Conservation (phyloP, 768 basidiomycete species). For the Tephrocybe sp. region DNA sequence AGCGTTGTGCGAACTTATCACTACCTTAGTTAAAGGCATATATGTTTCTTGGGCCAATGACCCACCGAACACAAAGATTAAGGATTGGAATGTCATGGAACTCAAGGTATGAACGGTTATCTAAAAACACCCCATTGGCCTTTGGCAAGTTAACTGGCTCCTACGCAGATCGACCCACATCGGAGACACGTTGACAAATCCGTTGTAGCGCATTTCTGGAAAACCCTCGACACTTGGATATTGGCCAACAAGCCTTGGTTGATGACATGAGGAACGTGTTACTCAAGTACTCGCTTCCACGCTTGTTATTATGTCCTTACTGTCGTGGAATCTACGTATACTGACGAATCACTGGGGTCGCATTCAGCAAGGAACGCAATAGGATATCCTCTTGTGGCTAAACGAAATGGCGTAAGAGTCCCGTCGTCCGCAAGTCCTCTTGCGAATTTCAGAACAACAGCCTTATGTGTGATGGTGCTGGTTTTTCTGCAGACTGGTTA, state of each 20-base stretch:
- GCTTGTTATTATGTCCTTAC: no score
- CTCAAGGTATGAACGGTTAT: conserved; percentile 58
- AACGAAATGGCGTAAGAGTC: no score
- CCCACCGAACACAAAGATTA: conserved; percentile 82
- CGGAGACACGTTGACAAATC: conserved; percentile 93
- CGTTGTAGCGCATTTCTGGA: conserved; percentile 95
- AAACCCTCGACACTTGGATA: conserved; percentile 85
- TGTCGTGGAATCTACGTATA: no score
- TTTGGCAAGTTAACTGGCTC: background rate
- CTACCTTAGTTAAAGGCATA: conserved; percentile 79
- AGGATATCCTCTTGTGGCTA: no score
- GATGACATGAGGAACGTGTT: conserved; percentile 29
- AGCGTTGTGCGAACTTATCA: background rate
- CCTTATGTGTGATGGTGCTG: no score
- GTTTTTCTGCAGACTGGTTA: no score
- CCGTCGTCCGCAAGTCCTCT: no score
- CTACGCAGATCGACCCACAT: conserved; percentile 77
- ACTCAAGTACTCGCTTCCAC: no score
- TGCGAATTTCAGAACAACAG: no score
- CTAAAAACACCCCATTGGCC: background rate
- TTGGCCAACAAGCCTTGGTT: conserved; percentile 76
- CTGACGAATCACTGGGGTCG: no score
- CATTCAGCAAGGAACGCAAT: no score
- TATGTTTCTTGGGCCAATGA: conserved; percentile 96
- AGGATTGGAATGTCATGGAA: conserved; percentile 97